These are phyloP conservation scores for Claviceps paspali DNA, from an alignment of 2,329 filamentous ascomycete genomes.

Conservation along the genomic window DNA sequence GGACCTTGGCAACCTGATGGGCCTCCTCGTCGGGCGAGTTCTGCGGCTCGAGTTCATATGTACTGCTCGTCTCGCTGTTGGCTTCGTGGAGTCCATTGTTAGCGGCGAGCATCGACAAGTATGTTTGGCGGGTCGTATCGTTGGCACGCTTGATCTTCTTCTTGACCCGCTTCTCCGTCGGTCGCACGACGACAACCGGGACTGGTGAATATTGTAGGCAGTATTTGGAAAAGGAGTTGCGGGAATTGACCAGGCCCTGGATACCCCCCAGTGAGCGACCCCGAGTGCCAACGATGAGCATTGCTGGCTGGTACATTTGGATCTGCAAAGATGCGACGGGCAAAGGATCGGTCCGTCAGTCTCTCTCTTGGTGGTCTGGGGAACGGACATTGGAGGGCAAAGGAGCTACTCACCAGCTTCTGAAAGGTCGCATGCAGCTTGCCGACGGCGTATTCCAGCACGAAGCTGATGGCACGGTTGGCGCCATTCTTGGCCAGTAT, in stretches of 20 bases:
- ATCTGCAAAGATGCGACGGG: slow-evolving; percentile 39
- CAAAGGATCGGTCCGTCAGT: slow-evolving; percentile 6
- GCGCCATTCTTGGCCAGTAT: slow-evolving; percentile 66
- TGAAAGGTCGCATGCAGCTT: slow-evolving; percentile 86
- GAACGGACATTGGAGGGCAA: too few relatives aligned
- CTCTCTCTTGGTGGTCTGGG: too few relatives aligned
- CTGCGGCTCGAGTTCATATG: slow-evolving; percentile 38
- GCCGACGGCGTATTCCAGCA: slow-evolving; percentile 76
- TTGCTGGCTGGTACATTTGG: slow-evolving; percentile 77
- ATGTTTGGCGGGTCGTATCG: slow-evolving; percentile 61
- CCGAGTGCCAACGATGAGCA: slow-evolving; percentile 79
- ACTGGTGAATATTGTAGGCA: slow-evolving; percentile 88
- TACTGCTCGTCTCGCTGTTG: slow-evolving; percentile 35
- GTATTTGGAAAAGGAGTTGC: slow-evolving; percentile 83
- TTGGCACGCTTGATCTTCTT: slow-evolving; percentile 75
- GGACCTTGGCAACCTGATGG: slow-evolving; percentile 46
- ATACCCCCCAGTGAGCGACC: slow-evolving; percentile 74
- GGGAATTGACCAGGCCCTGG: slow-evolving; percentile 63
- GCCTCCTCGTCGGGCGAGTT: slow-evolving; percentile 47
- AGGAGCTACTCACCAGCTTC: slow-evolving; percentile 67
- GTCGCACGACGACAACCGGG: slow-evolving; percentile 81
- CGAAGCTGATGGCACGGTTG: slow-evolving; percentile 70
- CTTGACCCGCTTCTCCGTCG: slow-evolving; percentile 73
- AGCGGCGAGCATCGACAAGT: slow-evolving; percentile 61
- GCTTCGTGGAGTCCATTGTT: slow-evolving; percentile 41